Evolutionary conservation across 164 flowering plant genomes (phyloP), one percentile per base, ranked within the genome.

Genomic region (Vitis rotundifolia): DNA sequence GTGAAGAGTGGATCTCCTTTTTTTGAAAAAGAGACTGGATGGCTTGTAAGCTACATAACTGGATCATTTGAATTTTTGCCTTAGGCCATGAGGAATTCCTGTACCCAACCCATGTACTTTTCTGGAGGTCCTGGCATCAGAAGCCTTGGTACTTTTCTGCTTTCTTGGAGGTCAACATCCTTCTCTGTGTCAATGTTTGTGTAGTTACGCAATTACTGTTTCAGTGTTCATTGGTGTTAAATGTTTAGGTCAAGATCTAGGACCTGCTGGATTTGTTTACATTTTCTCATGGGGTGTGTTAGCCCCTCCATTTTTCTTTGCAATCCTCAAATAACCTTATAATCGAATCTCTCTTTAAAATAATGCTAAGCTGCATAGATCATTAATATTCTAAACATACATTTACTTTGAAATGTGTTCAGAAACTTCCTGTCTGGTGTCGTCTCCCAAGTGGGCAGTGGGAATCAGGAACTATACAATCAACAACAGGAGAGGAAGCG

Each of bases 401-500:
- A 29, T 29, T 60, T 14, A 63, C 3, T n/a, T 63, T n/a, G 44
- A 37, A 37, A 37, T 31, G 54, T 19, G 55, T 77, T 75, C 94
- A 96, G 99, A 88, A 87, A 88, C 90, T 90, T 55, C 77, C 79
- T 61, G 90, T 93, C 31, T 96, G 99, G 99, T 91, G 95, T 81
- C 85, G 75, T 67, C 86, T 80, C 9, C 60, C 83, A 13, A 76
- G 71, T 76, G 88, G 85, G 22, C 79, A 79, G 60, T 96, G 97
- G 97, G 88, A 83, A 66, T 78, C 67, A 57, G 99, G 98, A 66
- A 85, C 67, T 52, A 86, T 96, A 77, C 86, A 87, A 71, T 93
- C 97, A 71, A 83, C 85, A 63, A 74, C 87, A 22, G 93, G 82
- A 61, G 90, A 84, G 58, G 87, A 83, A 65, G 83, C 89, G 3